Evolutionary conservation across 2,329 filamentous ascomycete species (phyloP).

Genomic region (Ramichloridium luteum): DNA sequence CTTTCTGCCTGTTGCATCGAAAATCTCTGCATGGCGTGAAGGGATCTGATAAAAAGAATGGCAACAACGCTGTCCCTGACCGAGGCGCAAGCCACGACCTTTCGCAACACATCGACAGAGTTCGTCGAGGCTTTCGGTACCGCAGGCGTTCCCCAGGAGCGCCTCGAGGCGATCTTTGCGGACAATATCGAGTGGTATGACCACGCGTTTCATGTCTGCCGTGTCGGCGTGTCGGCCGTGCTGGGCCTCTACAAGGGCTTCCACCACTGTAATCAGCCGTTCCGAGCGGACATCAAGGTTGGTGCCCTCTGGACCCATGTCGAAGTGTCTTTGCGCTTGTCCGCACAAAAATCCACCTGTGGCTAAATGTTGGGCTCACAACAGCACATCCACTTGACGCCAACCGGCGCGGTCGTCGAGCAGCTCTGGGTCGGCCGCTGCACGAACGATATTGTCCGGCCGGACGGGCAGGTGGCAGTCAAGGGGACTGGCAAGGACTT

Average conservation of each 20-base stretch:
- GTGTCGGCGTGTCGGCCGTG: conserved; percentile 4
- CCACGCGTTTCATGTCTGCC: conserved; percentile 6
- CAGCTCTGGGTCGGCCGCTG: conserved; percentile 7
- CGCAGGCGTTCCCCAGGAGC: too few relatives aligned
- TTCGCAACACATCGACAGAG: too few relatives aligned
- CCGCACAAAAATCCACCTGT: too few relatives aligned
- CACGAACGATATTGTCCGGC: conserved; percentile 7
- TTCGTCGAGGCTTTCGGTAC: too few relatives aligned
- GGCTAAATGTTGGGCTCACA: conserved; percentile 3
- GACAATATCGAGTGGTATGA: conserved; percentile 7
- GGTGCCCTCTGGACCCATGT: background rate
- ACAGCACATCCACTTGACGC: conserved; percentile 1
- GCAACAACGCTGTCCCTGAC: too few relatives aligned
- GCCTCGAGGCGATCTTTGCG: too few relatives aligned
- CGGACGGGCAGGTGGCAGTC: conserved; percentile 4
- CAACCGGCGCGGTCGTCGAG: conserved; percentile 5
- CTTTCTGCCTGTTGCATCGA: too few relatives aligned
- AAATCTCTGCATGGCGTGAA: too few relatives aligned
- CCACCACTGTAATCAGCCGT: conserved; percentile 7
- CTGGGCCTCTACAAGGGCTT: conserved; percentile 5
- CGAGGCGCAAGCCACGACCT: too few relatives aligned
- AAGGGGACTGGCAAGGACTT: conserved; percentile 7
- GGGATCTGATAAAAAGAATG: too few relatives aligned
- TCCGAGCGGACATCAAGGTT: conserved; percentile 6
- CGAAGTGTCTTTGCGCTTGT: too few relatives aligned